Conservation (phyloP, 1,284 basidiomycete species). For the Ceratobasidium sp. region DNA sequence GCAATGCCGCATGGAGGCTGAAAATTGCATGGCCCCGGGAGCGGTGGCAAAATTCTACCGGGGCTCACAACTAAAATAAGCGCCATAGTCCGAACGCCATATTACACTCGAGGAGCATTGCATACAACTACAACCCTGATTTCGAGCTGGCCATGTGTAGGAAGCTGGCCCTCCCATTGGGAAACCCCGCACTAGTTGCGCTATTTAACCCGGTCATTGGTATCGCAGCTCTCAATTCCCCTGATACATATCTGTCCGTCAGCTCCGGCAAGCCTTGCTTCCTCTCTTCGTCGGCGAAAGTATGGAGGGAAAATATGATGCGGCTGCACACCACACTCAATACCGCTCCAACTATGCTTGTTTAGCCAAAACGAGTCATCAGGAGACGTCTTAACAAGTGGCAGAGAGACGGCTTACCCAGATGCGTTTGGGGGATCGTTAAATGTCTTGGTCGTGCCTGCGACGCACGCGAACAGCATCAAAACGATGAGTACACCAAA, state of each 20-base stretch:
- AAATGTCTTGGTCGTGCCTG: neutral
- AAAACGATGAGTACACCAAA: neutral
- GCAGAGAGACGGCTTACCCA: slow-evolving; percentile 2
- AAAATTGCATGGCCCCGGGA: too few species aligned
- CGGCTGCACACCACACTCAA: slow-evolving; percentile 35
- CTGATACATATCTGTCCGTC: neutral
- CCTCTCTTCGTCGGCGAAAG: slow-evolving; percentile 10
- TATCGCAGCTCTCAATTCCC: neutral
- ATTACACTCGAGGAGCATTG: too few species aligned
- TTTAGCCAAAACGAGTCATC: neutral
- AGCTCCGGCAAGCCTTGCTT: neutral
- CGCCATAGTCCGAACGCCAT: too few species aligned
- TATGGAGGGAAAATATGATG: slow-evolving; percentile 36
- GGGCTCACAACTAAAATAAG: too few species aligned
- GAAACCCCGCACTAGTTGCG: neutral
- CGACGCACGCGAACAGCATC: slow-evolving; percentile 23
- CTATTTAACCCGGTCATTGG: neutral
- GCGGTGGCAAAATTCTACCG: too few species aligned
- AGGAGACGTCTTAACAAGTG: neutral
- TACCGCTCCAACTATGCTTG: slow-evolving; percentile 5
- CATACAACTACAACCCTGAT: too few species aligned
- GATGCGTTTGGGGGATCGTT: slow-evolving; percentile 16
- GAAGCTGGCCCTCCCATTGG: too few species aligned
- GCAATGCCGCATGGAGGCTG: too few species aligned
- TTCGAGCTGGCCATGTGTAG: too few species aligned